A percentile compares a stretch with the other conserved stretches of the same genome.
Conservation (phyloP, 148 eudicot species). For the Selenicereus undatus region DNA sequence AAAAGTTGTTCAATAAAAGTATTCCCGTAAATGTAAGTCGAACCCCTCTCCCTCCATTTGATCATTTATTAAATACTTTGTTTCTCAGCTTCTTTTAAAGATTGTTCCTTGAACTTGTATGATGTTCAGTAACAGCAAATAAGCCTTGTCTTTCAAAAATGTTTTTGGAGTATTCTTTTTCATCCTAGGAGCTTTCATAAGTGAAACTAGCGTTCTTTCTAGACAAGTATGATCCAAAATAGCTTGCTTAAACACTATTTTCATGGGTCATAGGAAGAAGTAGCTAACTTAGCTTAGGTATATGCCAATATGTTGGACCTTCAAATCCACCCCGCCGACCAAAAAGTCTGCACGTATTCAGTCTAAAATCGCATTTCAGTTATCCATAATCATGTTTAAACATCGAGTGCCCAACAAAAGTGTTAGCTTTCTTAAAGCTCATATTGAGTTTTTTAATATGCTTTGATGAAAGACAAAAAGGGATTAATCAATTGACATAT, state of each 20-base stretch:
- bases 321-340: no score
- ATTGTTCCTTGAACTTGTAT: neutral
- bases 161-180: neutral
- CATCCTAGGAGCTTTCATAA: neutral
- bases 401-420: neutral
- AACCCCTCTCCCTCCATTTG: neutral
- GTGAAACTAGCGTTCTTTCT: neutral
- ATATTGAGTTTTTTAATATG: no score
- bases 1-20: slow-evolving; percentile 47
- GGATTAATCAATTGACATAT: no score
- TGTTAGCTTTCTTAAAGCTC: no score
- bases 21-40: slow-evolving; percentile 39
- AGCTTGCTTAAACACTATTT: no score
- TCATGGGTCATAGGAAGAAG: neutral
- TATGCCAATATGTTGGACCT: neutral
- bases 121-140: neutral
- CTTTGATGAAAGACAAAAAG: no score
- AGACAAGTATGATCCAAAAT: no score
- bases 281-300: neutral
- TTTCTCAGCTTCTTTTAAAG: neutral
- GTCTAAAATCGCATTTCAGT: neutral
- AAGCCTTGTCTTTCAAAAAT: neutral
- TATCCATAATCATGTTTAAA: neutral
- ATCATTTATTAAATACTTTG: no score
- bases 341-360: no score